Evolutionary conservation across 768 basidiomycete species (phyloP), one percentile per base, ranked within the genome.

Genomic region (Coprinopsis strossmayeri): DNA sequence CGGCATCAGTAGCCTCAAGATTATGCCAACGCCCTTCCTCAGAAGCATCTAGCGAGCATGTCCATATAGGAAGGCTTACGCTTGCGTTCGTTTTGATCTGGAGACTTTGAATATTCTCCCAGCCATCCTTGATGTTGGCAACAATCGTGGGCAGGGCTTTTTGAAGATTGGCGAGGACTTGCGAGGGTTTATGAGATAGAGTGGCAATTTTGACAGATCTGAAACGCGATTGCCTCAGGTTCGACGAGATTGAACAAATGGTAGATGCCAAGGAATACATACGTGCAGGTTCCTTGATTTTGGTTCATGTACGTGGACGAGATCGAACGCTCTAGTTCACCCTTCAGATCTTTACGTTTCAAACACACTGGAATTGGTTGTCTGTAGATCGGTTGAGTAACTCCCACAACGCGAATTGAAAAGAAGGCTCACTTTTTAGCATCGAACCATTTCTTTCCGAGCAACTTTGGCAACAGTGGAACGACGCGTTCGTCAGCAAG

Each of bases 291-390:
- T 11, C 96, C 96, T 54, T 80, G 82, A 48, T 93, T 91, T 67
- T 93, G 89, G 64, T 93, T 88, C 84, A 96, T 89, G 65, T 96
- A 96, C 2, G 95, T 94, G 10, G 93, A 92, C 3, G 84, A 84
- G 55, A 99, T 82, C 15, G 95, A 95, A 38, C 85, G 82, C 64
- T 95, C 94, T 9, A 99, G 77, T 59, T 97, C 93, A 40, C 74
- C 78, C 64, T 97, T 98, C 50, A 99, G 76, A 65, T 95, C 88
- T 60, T 92, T 93, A 20, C 85, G 81, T 10, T 77, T 83, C 45
- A 99, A 64, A 55, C 80, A 84, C n/a, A 98, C 95, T 1, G 96
- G 92, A 26, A 97, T 90, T 1, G 96, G 96, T 64, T 95, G 91
- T 69, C 94, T 97, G 50, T 52, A 18, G 38, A 23, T 37, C 15